Conservation (phyloP, 306 rosid species). For the Boehmeria nivea region DNA sequence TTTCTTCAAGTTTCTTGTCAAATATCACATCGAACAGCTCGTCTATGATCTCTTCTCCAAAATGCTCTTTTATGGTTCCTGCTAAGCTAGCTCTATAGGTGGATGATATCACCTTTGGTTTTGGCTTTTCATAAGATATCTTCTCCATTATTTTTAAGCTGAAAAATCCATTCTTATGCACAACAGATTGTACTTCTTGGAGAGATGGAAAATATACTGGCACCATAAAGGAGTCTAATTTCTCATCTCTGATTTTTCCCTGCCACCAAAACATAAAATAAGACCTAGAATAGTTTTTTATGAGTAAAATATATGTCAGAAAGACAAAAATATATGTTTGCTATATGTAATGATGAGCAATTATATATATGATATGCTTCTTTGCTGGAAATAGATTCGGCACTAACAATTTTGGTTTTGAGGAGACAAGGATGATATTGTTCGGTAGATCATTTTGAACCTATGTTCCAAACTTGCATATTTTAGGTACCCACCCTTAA, state of each 20-base stretch:
- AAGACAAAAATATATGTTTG: no score
- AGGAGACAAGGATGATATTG: no score
- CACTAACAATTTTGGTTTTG: no score
- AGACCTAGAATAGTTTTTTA: no score
- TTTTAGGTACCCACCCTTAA: no score
- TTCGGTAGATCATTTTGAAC: no score
- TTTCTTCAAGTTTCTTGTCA: constrained; percentile 10
- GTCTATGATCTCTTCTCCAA: constrained; percentile 19
- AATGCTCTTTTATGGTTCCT: constrained; percentile 13
- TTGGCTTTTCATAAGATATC: constrained; percentile 5
- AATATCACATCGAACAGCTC: constrained; percentile 14
- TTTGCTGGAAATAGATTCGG: no score
- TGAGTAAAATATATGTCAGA: no score
- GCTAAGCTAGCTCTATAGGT: constrained; percentile 8
- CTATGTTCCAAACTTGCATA: no score
- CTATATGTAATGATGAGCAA: no score
- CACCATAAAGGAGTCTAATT: constrained; percentile 20
- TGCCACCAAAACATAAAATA: background rate
- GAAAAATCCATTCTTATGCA: constrained; percentile 16
- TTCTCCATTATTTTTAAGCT: constrained; percentile 16
- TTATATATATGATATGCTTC: no score
- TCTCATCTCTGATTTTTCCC: constrained; percentile 19
- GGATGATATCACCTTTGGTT: background rate
- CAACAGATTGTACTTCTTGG: constrained; percentile 15
- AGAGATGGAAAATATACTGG: constrained; percentile 5